Base-by-base conservation (phyloP, 2,329 filamentous ascomycete genomes). In the Curvularia sp. region DNA sequence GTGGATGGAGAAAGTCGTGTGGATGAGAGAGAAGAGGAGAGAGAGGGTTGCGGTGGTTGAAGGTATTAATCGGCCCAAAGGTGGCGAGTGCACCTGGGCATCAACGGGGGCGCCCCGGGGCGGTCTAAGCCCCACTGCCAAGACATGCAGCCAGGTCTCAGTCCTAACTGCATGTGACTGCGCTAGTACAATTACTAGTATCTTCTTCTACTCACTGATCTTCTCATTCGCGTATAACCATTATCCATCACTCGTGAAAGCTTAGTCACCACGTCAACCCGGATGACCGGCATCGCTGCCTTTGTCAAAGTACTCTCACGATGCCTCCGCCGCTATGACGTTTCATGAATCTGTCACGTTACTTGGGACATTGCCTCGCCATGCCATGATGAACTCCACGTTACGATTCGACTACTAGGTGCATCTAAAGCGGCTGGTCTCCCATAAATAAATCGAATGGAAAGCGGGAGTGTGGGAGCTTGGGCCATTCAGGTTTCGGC, bases 51-150 rank as follows among this genome's bases (percentile, higher is more conserved):
- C 15, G 51, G 41, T 41, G 42, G 46, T 41, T 27, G 55, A 49
- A 46, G 46, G 30, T 58, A 58, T 46, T 58, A 55, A 55, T 32
- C 51, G 45, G 55, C 45, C 30, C 49, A 57, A 43, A 51, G 55
- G 55, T 58, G 55, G 55, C 55, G 51, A 58, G 51, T 47, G 55
- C 49, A 54, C 32, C 39, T 34, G 55, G 38, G 45, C 41, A 57
- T 25, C 39, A 39, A 49, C 32, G 28, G 39, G 39, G 39, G 34
- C 52, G 49, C 49, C 55, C 38, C 43, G 23, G 46, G 38, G 49
- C 46, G 55, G 55, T 58, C 55, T 58, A 55, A 55, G 55, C 55
- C 55, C 55, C 55, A 27, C 55, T 55, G 45, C 55, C 55, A 49
- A 58, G 51, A 23, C 15, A 28, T 21, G 23, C 32, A 19, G 47